phyloP scores from a whole-genome alignment of 768 basidiomycete genomes.

The Pholiota conissans region DNA sequence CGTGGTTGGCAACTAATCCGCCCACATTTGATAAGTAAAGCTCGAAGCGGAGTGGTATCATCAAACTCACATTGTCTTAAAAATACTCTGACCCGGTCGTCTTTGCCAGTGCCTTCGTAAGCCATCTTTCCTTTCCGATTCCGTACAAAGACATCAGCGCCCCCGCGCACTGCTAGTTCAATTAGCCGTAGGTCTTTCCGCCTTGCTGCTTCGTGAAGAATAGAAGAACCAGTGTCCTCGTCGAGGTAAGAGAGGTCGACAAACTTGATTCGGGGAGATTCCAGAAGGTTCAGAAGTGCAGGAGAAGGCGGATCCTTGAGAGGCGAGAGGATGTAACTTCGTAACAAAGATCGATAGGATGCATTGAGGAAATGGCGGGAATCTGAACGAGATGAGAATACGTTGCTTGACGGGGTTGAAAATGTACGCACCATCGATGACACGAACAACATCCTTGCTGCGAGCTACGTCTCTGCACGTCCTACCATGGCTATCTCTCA shows the following conservation, averaged over 20 bases:
- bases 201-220: slow-evolving; percentile 86
- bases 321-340: slow-evolving; percentile 70
- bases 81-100: slow-evolving; percentile 81
- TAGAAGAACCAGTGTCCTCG: slow-evolving; percentile 68
- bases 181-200: slow-evolving; percentile 80
- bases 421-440: slow-evolving; percentile 61
- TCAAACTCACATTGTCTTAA: slow-evolving; percentile 72
- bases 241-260: slow-evolving; percentile 83
- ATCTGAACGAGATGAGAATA: slow-evolving; percentile 41
- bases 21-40: background rate
- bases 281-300: slow-evolving; percentile 57
- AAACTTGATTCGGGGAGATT: slow-evolving; percentile 65
- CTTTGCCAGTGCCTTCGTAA: slow-evolving; percentile 69
- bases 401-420: background rate
- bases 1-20: slow-evolving; percentile 71
- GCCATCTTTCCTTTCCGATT: slow-evolving; percentile 72
- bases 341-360: slow-evolving; percentile 70
- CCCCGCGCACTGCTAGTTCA: slow-evolving; percentile 81
- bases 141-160: slow-evolving; percentile 87
- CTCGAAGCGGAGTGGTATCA: background rate
- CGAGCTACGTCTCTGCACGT: slow-evolving; percentile 74
- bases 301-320: slow-evolving; percentile 35
- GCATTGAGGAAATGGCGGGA: slow-evolving; percentile 77
- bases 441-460: slow-evolving; percentile 60
- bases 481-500: slow-evolving; percentile 64